phyloP scores from a whole-genome alignment of 2,329 filamentous ascomycete species.

The Cordyceps cicadae region DNA sequence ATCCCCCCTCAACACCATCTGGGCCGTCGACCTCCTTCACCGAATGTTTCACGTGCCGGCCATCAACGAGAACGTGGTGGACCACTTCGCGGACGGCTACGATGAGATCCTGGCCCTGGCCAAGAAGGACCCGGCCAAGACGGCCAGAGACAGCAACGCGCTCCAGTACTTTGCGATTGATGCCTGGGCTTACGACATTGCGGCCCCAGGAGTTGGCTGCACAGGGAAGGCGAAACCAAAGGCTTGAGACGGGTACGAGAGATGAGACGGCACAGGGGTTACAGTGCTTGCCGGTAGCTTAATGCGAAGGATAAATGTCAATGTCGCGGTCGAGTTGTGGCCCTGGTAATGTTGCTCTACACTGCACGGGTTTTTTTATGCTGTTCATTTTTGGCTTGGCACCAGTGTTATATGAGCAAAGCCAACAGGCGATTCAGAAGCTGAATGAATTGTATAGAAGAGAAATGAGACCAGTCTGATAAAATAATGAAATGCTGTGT shows the following conservation, averaged over 20 bases:
- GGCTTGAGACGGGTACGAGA: neutral
- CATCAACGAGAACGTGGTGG: constrained; percentile 51
- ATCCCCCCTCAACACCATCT: constrained; percentile 51
- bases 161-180: constrained; percentile 64
- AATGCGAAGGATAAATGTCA: neutral
- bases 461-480: neutral
- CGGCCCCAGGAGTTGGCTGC: constrained; percentile 55
- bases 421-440: too few relatives aligned
- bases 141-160: constrained; percentile 50
- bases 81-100: constrained; percentile 56
- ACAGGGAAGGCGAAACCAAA: constrained; percentile 31
- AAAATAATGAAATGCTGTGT: neutral
- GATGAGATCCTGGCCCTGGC: constrained; percentile 45
- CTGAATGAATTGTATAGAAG: neutral
- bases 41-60: constrained; percentile 55
- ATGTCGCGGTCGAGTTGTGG: neutral
- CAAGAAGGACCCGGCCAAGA: constrained; percentile 34
- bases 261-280: neutral
- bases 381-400: too few relatives aligned
- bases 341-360: neutral
- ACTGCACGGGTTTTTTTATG: neutral
- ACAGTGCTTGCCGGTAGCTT: neutral
- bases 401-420: too few relatives aligned
- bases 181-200: constrained; percentile 57
- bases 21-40: constrained; percentile 59